Conservation (phyloP, 2,329 filamentous ascomycete genomes). For the Diaporthe helianthi region DNA sequence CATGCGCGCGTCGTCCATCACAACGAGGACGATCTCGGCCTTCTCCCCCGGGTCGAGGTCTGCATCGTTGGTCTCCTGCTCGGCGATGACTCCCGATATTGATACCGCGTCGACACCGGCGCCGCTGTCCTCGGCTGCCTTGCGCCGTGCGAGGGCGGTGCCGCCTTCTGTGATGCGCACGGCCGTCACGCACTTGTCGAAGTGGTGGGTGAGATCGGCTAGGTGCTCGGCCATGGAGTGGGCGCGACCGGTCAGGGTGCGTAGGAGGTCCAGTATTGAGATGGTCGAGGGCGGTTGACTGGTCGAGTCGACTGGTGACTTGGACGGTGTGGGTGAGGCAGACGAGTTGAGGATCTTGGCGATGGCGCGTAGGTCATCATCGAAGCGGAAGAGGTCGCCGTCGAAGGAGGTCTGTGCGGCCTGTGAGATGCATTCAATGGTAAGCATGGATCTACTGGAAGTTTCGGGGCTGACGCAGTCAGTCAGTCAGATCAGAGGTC, state of each 20-base stretch:
- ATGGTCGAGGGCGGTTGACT: constrained; percentile 39
- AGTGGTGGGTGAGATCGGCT: constrained; percentile 82
- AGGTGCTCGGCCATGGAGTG: constrained; percentile 83
- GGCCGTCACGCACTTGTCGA: constrained; percentile 91
- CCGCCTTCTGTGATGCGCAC: constrained; percentile 71
- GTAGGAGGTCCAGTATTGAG: constrained; percentile 62
- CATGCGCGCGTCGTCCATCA: constrained; percentile 73
- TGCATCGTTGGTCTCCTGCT: constrained; percentile 58
- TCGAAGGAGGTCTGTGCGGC: constrained; percentile 76
- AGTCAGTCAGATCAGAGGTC: constrained; percentile 28
- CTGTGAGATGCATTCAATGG: constrained; percentile 43
- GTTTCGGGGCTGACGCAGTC: too few relatives aligned
- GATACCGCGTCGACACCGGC: constrained; percentile 55
- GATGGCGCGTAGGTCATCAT: constrained; percentile 73
- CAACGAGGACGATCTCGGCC: constrained; percentile 81
- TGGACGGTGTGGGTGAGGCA: constrained; percentile 46
- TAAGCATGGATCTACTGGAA: neutral
- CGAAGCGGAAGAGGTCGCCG: constrained; percentile 76
- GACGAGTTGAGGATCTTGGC: constrained; percentile 58
- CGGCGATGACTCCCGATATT: constrained; percentile 70
- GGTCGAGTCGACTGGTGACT: constrained; percentile 46
- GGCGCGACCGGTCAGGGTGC: constrained; percentile 74
- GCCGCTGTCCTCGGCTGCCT: constrained; percentile 68
- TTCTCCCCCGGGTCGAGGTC: constrained; percentile 78
- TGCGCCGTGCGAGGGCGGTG: constrained; percentile 54